Evolutionary conservation across 1,284 basidiomycete species (phyloP).

Genomic region (Puccinia horiana): DNA sequence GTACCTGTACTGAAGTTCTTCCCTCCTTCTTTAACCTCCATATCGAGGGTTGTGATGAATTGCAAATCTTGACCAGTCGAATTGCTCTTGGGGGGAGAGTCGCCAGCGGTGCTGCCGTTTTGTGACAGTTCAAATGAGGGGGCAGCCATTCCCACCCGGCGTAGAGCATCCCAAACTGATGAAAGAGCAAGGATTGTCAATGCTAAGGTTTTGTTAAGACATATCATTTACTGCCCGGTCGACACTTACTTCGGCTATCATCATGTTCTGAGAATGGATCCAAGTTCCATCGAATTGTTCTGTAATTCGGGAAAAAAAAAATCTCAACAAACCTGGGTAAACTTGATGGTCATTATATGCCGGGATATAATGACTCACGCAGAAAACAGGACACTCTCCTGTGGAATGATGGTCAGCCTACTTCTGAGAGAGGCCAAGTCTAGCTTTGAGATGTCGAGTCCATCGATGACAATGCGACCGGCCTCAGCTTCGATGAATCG

Average conservation of each 20-base stretch:
- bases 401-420: conserved; percentile 73
- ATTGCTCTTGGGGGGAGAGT: conserved; percentile 51
- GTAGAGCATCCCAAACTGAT: conserved; percentile 39
- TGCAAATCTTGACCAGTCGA: not conserved
- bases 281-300: conserved; percentile 57
- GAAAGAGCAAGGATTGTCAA: not conserved
- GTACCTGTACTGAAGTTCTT: conserved; percentile 57
- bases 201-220: not conserved
- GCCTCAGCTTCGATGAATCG: conserved; percentile 63
- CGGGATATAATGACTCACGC: conserved; percentile 68
- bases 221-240: not conserved
- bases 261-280: conserved; percentile 57
- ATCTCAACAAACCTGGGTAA: conserved; percentile 70
- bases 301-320: not conserved
- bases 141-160: conserved; percentile 38
- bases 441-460: conserved; percentile 78
- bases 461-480: conserved; percentile 74
- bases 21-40: conserved; percentile 57
- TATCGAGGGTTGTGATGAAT: conserved; percentile 56
- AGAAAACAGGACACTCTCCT: conserved; percentile 57
- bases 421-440: conserved; percentile 82
- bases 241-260: conserved; percentile 52
- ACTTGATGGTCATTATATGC: conserved; percentile 85
- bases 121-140: not conserved
- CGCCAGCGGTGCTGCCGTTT: conserved; percentile 17